phyloP scores from a whole-genome alignment of 805 yeast genomes.

The Lipomyces anomalus region DNA sequence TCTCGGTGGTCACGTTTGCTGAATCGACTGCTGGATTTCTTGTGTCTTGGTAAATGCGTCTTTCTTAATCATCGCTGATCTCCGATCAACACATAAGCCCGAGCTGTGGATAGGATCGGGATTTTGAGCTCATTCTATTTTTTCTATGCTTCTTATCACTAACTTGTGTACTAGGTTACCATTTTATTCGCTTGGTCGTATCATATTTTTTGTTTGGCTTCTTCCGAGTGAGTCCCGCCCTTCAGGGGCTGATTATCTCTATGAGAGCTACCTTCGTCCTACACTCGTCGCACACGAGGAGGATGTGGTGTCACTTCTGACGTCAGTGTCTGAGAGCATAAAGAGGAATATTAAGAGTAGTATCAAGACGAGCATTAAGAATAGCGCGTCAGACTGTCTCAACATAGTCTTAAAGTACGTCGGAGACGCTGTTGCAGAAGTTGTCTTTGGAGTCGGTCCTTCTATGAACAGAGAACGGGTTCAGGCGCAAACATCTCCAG shows the following conservation, averaged over 20 bases:
- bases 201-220: neutral
- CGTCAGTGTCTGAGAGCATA: too few relatives aligned
- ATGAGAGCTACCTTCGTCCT: constrained; percentile 17
- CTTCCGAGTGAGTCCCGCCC: neutral
- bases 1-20: constrained; percentile 39
- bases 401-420: too few relatives aligned
- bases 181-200: constrained; percentile 41
- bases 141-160: neutral
- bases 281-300: constrained; percentile 15
- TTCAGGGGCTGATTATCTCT: constrained; percentile 12
- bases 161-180: constrained; percentile 40
- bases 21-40: constrained; percentile 44
- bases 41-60: constrained; percentile 28
- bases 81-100: neutral
- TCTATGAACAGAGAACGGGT: too few relatives aligned
- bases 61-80: neutral
- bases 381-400: too few relatives aligned
- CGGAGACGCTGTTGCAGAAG: too few relatives aligned
- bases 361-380: too few relatives aligned
- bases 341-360: too few relatives aligned
- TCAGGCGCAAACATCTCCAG: too few relatives aligned
- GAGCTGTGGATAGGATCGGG: neutral
- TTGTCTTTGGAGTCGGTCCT: too few relatives aligned
- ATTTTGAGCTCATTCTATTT: neutral
- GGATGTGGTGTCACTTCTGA: constrained; percentile 6